Percentiles rank a stretch among this genome's conserved stretches.
Evolutionary conservation across 2,329 filamentous ascomycete genomes (phyloP).

Genomic region (Neonectria faginata): DNA sequence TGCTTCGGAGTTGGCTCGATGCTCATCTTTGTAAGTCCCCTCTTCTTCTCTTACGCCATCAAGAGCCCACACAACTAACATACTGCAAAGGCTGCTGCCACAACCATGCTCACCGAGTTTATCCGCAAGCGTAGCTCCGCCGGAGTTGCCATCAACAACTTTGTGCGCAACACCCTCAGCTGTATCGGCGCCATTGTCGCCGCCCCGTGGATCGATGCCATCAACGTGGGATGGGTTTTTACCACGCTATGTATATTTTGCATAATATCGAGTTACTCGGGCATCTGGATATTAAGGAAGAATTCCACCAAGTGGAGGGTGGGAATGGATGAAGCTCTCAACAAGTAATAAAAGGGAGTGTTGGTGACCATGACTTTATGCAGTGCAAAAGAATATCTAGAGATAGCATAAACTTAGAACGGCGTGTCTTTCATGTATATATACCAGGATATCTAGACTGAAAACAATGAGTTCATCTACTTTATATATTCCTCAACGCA

Average conservation of each 20-base stretch:
- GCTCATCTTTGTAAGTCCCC: conserved; percentile 74
- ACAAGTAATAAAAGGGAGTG: conserved; percentile 31
- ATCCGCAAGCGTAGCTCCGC: conserved; percentile 77
- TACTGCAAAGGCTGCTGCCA: conserved; percentile 64
- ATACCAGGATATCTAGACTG: background rate
- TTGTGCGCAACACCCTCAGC: conserved; percentile 81
- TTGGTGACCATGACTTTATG: background rate
- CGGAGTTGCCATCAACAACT: conserved; percentile 85
- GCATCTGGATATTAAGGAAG: conserved; percentile 71
- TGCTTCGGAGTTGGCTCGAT: conserved; percentile 82
- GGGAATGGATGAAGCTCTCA: conserved; percentile 66
- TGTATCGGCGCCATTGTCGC: conserved; percentile 78
- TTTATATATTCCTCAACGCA: background rate
- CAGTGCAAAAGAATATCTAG: background rate
- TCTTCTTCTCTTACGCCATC: background rate
- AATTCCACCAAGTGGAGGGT: conserved; percentile 73
- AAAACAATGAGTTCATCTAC: background rate
- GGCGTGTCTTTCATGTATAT: background rate
- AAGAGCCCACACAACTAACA: conserved; percentile 10
- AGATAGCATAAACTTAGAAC: background rate
- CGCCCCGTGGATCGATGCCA: conserved; percentile 75
- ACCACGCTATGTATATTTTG: conserved; percentile 67
- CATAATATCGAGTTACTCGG: conserved; percentile 66
- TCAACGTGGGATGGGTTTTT: conserved; percentile 82
- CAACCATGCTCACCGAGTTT: conserved; percentile 89